phyloP scores from a whole-genome alignment of 2,329 filamentous ascomycete species.

The Aotearoamyces nothofagi region DNA sequence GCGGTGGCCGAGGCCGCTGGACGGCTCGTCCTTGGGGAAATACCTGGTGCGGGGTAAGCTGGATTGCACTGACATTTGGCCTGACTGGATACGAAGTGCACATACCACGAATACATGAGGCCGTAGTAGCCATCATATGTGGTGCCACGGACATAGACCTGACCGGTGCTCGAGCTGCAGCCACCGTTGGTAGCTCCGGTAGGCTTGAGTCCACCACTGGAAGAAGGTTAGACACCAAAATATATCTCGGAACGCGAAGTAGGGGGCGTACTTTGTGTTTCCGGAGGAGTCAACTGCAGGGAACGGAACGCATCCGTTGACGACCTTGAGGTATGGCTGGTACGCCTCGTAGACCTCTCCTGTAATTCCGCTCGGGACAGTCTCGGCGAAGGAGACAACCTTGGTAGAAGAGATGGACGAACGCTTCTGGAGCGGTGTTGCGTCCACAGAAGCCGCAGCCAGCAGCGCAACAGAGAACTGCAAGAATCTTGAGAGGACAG shows the following conservation, averaged over 20 bases:
- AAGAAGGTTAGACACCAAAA: constrained; percentile 1
- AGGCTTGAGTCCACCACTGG: constrained; percentile 14
- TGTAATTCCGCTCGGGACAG: constrained; percentile 29
- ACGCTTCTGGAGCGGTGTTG: constrained; percentile 19
- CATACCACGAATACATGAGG: constrained; percentile 34
- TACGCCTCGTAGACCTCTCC: constrained; percentile 37
- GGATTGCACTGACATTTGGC: constrained; percentile 8
- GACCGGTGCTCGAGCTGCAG: constrained; percentile 29
- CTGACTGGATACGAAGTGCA: neutral
- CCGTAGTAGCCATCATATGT: constrained; percentile 26
- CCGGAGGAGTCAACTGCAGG: constrained; percentile 42
- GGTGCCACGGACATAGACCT: constrained; percentile 31
- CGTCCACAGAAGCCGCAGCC: constrained; percentile 4
- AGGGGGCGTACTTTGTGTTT: constrained; percentile 33
- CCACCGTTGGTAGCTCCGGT: constrained; percentile 22
- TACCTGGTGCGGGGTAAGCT: constrained; percentile 28
- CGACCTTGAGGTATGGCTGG: constrained; percentile 37
- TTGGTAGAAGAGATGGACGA: constrained; percentile 27
- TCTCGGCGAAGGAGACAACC: constrained; percentile 35
- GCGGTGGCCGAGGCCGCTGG: constrained; percentile 27
- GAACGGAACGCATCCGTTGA: constrained; percentile 46
- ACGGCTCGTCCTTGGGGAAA: constrained; percentile 29
- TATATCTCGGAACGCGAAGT: neutral
- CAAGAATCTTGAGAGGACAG: constrained; percentile 7
- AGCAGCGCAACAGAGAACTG: constrained; percentile 7